A percentile compares a stretch with the other conserved stretches of the same genome.
Evolutionary conservation across 768 basidiomycete genomes (phyloP).

Genomic region (Lactarius trivialis): DNA sequence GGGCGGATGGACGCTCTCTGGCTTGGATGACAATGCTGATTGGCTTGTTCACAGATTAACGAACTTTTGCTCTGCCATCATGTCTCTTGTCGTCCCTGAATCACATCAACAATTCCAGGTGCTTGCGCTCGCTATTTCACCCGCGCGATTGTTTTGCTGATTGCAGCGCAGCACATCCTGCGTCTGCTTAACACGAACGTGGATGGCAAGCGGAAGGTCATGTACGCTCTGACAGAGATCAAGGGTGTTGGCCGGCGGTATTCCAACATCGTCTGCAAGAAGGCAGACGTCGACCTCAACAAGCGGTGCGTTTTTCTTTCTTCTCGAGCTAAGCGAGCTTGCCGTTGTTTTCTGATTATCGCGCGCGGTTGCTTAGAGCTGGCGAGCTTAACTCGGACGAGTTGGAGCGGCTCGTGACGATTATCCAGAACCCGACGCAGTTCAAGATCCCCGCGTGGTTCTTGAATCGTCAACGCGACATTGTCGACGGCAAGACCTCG

Average conservation of each 20-base stretch:
- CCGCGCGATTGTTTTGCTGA: not conserved
- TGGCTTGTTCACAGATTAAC: not conserved
- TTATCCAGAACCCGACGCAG: slow-evolving; percentile 98
- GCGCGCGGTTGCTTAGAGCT: slow-evolving; percentile 48
- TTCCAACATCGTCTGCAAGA: slow-evolving; percentile 99
- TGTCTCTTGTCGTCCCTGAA: slow-evolving; percentile 98
- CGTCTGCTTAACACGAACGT: slow-evolving; percentile 99
- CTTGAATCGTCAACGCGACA: slow-evolving; percentile 98
- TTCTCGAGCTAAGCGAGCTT: not conserved
- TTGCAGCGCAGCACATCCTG: slow-evolving; percentile 76
- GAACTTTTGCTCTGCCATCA: slow-evolving; percentile 32
- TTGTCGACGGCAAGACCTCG: slow-evolving; percentile 92
- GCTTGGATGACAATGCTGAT: slow-evolving; percentile 20
- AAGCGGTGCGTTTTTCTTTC: slow-evolving; percentile 68
- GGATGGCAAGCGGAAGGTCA: slow-evolving; percentile 98
- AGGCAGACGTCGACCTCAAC: slow-evolving; percentile 97
- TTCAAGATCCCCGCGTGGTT: slow-evolving; percentile 99
- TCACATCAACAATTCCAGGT: slow-evolving; percentile 94
- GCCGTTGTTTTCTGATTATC: not conserved
- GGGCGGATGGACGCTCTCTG: slow-evolving; percentile 20
- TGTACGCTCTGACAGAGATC: slow-evolving; percentile 99
- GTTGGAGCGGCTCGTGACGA: slow-evolving; percentile 96
- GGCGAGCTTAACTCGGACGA: slow-evolving; percentile 99
- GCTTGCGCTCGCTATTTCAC: slow-evolving; percentile 20
- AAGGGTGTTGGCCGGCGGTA: slow-evolving; percentile 99